Conservation (phyloP, 345 rosid species). For the Citrus trifoliata region DNA sequence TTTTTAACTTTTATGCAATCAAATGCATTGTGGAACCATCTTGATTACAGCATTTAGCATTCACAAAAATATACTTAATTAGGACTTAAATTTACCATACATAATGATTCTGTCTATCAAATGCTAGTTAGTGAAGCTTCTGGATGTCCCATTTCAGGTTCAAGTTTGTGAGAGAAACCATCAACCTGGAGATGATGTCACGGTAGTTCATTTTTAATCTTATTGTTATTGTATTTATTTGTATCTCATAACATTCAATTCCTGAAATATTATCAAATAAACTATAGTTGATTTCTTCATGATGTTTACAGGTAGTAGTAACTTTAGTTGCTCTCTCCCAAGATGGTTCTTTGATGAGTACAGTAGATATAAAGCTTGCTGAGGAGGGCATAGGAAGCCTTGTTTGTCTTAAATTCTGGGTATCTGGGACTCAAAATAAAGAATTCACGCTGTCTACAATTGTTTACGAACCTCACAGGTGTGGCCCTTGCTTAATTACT, state of each 20-base stretch:
- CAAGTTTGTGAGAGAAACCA: conserved; percentile 97
- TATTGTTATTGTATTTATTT: neutral
- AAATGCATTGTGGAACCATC: neutral
- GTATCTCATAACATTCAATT: neutral
- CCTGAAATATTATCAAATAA: neutral
- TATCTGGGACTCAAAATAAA: conserved; percentile 46
- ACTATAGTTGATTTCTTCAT: conserved; percentile 10
- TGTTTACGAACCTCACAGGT: conserved; percentile 97
- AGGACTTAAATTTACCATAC: neutral
- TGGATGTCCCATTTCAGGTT: conserved; percentile 45
- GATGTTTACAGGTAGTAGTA: conserved; percentile 57
- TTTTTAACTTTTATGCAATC: neutral
- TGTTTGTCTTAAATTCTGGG: conserved; percentile 88
- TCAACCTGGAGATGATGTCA: conserved; percentile 89
- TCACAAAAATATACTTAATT: neutral
- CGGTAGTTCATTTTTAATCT: conserved; percentile 39
- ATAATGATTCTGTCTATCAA: neutral
- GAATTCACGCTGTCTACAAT: conserved; percentile 71
- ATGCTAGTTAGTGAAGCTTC: conserved; percentile 12
- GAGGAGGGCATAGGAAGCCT: conserved; percentile 91
- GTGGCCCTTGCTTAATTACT: neutral
- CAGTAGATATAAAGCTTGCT: conserved; percentile 81
- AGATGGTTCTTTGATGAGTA: conserved; percentile 80
- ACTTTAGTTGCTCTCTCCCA: conserved; percentile 71
- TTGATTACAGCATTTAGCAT: neutral